These are phyloP conservation scores for Oryza rufipogon DNA, from an alignment of 176 grass and related monocot species.

Conservation along the genomic window DNA sequence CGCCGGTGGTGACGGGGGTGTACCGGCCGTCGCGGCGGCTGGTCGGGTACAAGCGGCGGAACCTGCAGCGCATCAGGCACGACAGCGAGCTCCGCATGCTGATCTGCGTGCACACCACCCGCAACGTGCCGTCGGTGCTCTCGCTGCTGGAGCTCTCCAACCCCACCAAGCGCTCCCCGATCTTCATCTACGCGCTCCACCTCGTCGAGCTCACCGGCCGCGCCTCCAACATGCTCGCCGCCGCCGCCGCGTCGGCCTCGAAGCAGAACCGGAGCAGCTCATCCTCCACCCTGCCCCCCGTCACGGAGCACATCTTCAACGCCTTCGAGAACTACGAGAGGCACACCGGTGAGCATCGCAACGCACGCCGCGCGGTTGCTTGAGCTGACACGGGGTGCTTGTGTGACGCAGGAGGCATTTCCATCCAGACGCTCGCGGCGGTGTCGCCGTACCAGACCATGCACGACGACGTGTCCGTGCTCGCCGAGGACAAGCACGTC, in stretches of 20 bases:
- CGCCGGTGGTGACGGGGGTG: slow-evolving; percentile 61
- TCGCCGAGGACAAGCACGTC: slow-evolving; percentile 76
- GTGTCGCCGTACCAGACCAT: slow-evolving; percentile 76
- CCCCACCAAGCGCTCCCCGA: slow-evolving; percentile 79
- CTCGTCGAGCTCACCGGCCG: slow-evolving; percentile 90
- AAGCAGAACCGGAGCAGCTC: slow-evolving; percentile 29
- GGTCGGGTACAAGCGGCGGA: slow-evolving; percentile 79
- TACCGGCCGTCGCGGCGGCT: slow-evolving; percentile 51
- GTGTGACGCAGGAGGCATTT: slow-evolving; percentile 51
- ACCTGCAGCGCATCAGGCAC: slow-evolving; percentile 71
- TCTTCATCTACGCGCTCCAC: slow-evolving; percentile 91
- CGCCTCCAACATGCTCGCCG: slow-evolving; percentile 79
- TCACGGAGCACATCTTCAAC: slow-evolving; percentile 66
- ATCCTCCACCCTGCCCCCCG: slow-evolving; percentile 9
- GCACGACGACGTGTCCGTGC: slow-evolving; percentile 80
- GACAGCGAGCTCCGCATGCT: slow-evolving; percentile 92
- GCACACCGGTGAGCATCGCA: slow-evolving; percentile 29
- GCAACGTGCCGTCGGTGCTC: slow-evolving; percentile 84
- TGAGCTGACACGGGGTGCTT: background rate
- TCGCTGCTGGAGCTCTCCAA: slow-evolving; percentile 69
- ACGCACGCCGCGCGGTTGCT: background rate
- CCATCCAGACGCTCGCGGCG: slow-evolving; percentile 66
- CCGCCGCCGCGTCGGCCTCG: slow-evolving; percentile 37
- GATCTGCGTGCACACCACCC: slow-evolving; percentile 74
- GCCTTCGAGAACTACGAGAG: slow-evolving; percentile 81